Conservation (phyloP, 2,329 filamentous ascomycete genomes). For the Bipolaris victoriae region DNA sequence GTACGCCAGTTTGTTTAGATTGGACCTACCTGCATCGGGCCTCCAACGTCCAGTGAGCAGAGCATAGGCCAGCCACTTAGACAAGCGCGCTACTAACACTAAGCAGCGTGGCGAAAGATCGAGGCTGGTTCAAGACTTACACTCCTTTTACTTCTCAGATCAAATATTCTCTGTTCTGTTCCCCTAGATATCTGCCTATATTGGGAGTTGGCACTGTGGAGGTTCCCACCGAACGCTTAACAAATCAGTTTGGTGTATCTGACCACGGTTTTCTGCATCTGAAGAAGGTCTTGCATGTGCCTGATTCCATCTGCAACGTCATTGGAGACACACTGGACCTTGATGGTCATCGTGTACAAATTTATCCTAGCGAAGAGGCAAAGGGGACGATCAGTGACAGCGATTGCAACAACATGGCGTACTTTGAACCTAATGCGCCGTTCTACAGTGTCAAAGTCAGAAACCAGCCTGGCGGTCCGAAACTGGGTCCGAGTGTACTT, state of each 20-base stretch:
- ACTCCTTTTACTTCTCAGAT: conserved; percentile 22
- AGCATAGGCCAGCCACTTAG: not conserved
- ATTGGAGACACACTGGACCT: conserved; percentile 3
- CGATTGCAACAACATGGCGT: conserved; percentile 12
- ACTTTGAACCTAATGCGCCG: conserved; percentile 15
- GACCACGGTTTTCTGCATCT: conserved; percentile 15
- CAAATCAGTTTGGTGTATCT: not conserved
- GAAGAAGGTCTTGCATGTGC: conserved; percentile 22
- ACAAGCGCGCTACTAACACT: not conserved
- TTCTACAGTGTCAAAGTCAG: conserved; percentile 14
- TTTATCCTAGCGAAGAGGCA: too few species aligned
- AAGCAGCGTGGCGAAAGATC: conserved; percentile 19
- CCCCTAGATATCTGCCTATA: conserved; percentile 3
- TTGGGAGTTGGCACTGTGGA: conserved; percentile 24
- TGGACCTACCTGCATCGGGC: not conserved
- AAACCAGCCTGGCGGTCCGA: conserved; percentile 3
- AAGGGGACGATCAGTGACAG: not conserved
- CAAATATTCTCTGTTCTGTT: not conserved
- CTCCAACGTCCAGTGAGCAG: not conserved
- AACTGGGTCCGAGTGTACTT: not conserved
- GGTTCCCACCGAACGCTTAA: conserved; percentile 15
- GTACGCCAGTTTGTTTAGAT: not conserved
- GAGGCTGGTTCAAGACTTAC: conserved; percentile 30
- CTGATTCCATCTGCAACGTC: conserved; percentile 21
- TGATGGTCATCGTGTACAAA: too few species aligned